Evolutionary conservation across 768 basidiomycete species (phyloP).

Genomic region (Pholiota microspora): DNA sequence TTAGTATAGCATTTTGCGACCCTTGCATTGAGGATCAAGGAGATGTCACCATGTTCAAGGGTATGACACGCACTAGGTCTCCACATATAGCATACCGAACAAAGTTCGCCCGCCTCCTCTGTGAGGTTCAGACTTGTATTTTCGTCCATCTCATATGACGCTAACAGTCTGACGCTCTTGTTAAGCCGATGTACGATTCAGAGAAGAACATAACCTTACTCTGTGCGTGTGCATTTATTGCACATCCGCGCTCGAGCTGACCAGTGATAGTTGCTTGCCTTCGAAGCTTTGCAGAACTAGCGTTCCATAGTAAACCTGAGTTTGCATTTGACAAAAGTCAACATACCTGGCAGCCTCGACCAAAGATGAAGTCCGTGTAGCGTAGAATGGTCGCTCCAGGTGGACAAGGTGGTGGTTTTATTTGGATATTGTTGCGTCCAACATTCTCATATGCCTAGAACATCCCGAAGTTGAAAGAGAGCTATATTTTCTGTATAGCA

Average conservation of each 20-base stretch:
- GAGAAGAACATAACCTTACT: background rate
- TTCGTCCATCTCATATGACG: no score
- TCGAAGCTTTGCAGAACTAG: constrained; percentile 15
- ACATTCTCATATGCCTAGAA: background rate
- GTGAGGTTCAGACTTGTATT: background rate
- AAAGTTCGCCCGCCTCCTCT: background rate
- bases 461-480: background rate
- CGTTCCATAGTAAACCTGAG: background rate
- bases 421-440: background rate
- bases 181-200: background rate
- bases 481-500: background rate
- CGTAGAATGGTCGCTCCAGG: constrained; percentile 27
- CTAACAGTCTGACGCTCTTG: no score
- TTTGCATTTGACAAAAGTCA: background rate
- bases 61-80: background rate
- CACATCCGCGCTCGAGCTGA: constrained; percentile 18
- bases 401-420: constrained; percentile 15
- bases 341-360: constrained; percentile 31
- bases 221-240: constrained; percentile 13
- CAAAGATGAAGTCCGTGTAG: constrained; percentile 37
- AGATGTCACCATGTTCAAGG: background rate
- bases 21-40: background rate
- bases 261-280: constrained; percentile 17
- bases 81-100: background rate
- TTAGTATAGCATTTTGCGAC: background rate